Percentiles rank a stretch among this genome's conserved stretches.
These are phyloP conservation scores for Penicillium nucicola DNA, from an alignment of 495 filamentous ascomycete species.

Conservation along the genomic window DNA sequence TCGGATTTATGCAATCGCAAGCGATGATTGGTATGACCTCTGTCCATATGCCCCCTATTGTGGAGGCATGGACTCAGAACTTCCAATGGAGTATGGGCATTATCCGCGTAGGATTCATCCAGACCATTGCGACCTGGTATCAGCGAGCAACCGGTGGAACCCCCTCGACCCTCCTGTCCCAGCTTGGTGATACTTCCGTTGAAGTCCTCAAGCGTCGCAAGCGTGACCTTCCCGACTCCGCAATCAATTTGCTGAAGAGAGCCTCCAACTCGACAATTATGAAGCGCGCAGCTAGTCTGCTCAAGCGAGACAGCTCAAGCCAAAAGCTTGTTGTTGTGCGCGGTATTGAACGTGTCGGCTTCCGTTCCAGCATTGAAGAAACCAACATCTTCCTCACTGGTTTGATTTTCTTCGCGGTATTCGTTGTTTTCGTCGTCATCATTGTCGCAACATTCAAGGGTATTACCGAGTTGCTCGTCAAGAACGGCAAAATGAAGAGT, in stretches of 20 bases:
- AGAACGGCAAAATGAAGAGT: slow-evolving; percentile 72
- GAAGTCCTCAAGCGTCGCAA: slow-evolving; percentile 71
- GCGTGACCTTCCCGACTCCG: slow-evolving; percentile 40
- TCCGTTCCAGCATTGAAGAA: slow-evolving; percentile 76
- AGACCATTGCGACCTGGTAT: slow-evolving; percentile 91
- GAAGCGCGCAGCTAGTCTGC: slow-evolving; percentile 34
- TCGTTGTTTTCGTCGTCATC: slow-evolving; percentile 68
- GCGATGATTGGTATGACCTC: slow-evolving; percentile 90
- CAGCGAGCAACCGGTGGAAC: slow-evolving; percentile 89
- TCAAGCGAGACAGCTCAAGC: slow-evolving; percentile 39
- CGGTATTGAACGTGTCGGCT: slow-evolving; percentile 89
- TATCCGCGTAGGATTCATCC: slow-evolving; percentile 82
- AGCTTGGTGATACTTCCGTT: slow-evolving; percentile 73
- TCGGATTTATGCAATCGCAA: slow-evolving; percentile 94
- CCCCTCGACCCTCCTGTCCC: slow-evolving; percentile 75
- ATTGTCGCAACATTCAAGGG: slow-evolving; percentile 78
- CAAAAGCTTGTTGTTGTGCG: slow-evolving; percentile 65
- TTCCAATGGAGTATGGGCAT: slow-evolving; percentile 99
- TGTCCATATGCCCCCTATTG: slow-evolving; percentile 84
- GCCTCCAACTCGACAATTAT: slow-evolving; percentile 47
- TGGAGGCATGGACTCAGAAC: slow-evolving; percentile 93
- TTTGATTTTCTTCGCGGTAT: slow-evolving; percentile 83
- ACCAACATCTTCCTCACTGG: slow-evolving; percentile 96
- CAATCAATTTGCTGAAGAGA: slow-evolving; percentile 42
- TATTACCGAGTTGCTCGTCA: slow-evolving; percentile 68